Evolutionary conservation across 73 alveolate genomes (phyloP), one percentile per base, ranked within the genome.

Genomic region (Durusdinium trenchii): DNA sequence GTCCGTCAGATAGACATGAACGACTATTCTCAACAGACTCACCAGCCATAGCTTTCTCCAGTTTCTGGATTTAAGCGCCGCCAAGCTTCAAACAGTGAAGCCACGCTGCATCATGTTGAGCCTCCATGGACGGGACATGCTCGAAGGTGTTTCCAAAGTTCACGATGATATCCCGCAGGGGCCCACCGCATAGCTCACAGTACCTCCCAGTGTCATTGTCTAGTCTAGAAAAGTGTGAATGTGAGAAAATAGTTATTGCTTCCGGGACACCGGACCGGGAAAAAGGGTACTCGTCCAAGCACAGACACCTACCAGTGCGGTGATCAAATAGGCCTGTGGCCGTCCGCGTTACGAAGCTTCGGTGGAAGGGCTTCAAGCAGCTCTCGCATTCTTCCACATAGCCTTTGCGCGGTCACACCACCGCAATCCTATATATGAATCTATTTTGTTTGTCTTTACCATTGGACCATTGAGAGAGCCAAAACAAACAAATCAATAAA

Each of bases 91-190:
- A 69, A 38, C 97, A 90, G 0, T 90, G 97, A 47, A 90, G 89
- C 97, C 97, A 90, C 35, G 87, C 60, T 3, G 76, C 51, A 76
- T 90, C 97, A 42, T 90, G 73, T 57, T 75, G 86, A 0, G 54
- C 97, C 43, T 90, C 97, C 97, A 90, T 90, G 23, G 97, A 90
- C 0, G 97, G 97, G 30, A 90, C 97, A 30, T 90, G 97, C 73
- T 90, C 97, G 38, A 64, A 75, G 76, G 97, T 90, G 75, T 90
- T 90, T 45, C 97, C 97, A n/a, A 90, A 90, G 57, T 90, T 90
- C 46, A 90, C 97, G 36, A 90, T 90, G 87, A 75, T 69, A 38
- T 91, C 97, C 42, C 79, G 97, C 54, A 91, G 36, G 42, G 86
- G 78, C 45, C 97, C 97, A 2, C 89, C 97, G 46, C 97, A 91